A percentile compares a stretch with the other conserved stretches of the same genome.
These are phyloP conservation scores for Talaromyces wortmannii DNA, from an alignment of 495 filamentous ascomycete genomes.

Conservation along the genomic window DNA sequence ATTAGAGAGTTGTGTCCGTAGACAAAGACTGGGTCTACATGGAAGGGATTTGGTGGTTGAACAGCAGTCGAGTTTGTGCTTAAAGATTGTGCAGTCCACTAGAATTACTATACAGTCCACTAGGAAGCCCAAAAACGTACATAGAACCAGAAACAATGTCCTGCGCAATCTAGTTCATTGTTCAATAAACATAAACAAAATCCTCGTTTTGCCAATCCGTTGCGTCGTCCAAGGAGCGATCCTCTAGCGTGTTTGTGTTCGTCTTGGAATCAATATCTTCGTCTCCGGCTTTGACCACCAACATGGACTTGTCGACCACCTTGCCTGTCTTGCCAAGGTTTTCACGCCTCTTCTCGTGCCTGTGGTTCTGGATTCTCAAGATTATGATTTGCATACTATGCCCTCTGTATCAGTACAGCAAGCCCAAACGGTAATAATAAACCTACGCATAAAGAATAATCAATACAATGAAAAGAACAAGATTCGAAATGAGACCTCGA, in stretches of 20 bases:
- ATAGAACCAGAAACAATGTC: too few relatives aligned
- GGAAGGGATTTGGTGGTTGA: too few relatives aligned
- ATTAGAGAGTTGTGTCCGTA: background rate
- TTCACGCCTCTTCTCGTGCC: constrained; percentile 40
- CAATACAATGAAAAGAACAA: constrained; percentile 49
- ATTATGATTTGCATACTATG: constrained; percentile 34
- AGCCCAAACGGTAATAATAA: too few relatives aligned
- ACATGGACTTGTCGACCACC: constrained; percentile 30
- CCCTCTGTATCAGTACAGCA: background rate
- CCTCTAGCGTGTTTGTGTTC: constrained; percentile 29
- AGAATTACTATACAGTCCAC: too few relatives aligned
- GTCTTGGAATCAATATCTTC: constrained; percentile 32
- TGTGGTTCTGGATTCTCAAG: constrained; percentile 42
- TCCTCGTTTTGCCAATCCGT: constrained; percentile 51
- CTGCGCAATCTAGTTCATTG: too few relatives aligned
- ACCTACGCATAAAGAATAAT: constrained; percentile 37
- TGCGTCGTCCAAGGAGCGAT: constrained; percentile 46
- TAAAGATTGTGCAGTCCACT: too few relatives aligned
- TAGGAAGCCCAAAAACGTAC: too few relatives aligned
- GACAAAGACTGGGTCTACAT: background rate
- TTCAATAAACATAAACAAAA: constrained; percentile 52
- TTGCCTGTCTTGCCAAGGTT: constrained; percentile 42
- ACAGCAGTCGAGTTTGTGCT: too few relatives aligned
- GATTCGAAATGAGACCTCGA: constrained; percentile 39
- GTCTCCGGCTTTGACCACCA: constrained; percentile 30